Base-by-base conservation (phyloP, 352 stramenopile species). In the Pythium graminicola region DNA sequence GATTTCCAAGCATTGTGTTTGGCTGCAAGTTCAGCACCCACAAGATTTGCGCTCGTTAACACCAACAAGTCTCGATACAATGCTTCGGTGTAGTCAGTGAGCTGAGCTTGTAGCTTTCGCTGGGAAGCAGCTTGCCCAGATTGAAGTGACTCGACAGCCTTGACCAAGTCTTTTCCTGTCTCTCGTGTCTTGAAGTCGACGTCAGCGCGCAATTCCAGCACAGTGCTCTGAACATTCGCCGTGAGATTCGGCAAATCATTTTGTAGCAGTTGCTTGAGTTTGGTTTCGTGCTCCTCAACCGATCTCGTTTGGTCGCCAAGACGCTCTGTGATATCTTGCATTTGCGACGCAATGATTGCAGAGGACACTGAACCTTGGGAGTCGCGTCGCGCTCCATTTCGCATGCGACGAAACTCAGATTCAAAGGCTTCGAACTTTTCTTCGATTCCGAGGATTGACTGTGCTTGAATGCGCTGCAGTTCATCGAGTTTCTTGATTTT, bases 391-490 rank as follows among this genome's bases (percentile, higher is more conserved):
- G 52, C 54, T 2, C 55, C 68, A 16, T 65, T 70, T 9, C 73
- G 69, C 28, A 86, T 43, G 16, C 73, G 69, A 3, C 77, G 65
- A 5, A 88, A 52, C 32, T 88, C 76, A 13, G 75, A 53, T 24
- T 85, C 72, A 2, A 84, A 42, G 1, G 64, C 53, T 17, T 84
- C 69, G 6, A 88, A 50, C 17, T 83, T 84, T 50, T 85, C 74
- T 8, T 85, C 74, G 4, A 84, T 60, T 4, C 74, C 69, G 24
- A 76, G 50, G 17, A 88, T 62, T 3, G 59, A 63, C 40, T 80
- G 58, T 0, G 50, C 67, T 14, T 85, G 72, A 2, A 68, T 41
- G 9, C 72, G 66, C 26, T 80, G 66, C 0, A 57, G 57, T 4
- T 71, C 64, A n/a, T 76, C 61, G 7, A 88, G 46, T 14, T 71